Percentiles rank a stretch among this genome's conserved stretches.
Evolutionary conservation across 768 basidiomycete species (phyloP).

Genomic region (Naganishia friedmannii): DNA sequence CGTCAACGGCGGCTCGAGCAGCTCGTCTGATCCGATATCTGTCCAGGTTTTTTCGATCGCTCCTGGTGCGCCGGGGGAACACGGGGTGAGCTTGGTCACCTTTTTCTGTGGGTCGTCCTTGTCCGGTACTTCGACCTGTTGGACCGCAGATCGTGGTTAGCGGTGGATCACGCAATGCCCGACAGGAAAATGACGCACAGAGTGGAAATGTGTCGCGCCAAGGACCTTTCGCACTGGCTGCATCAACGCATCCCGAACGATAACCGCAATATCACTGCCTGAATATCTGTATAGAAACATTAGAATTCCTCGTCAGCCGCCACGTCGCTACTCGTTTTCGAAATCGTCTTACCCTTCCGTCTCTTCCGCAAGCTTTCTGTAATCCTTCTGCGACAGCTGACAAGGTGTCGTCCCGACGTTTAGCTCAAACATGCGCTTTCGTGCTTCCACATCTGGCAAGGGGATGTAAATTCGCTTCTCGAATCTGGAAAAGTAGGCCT

Average conservation of each 20-base stretch:
- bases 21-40: constrained; percentile 78
- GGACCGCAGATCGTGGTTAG: too few relatives aligned
- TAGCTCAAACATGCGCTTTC: constrained; percentile 92
- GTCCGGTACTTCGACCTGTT: constrained; percentile 37
- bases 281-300: constrained; percentile 63
- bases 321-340: not conserved
- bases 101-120: constrained; percentile 42
- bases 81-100: constrained; percentile 75
- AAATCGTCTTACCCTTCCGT: constrained; percentile 68
- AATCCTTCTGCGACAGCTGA: constrained; percentile 73
- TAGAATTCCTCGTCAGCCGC: not conserved
- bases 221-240: constrained; percentile 96
- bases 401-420: constrained; percentile 92
- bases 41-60: constrained; percentile 87
- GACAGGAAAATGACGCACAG: constrained; percentile 54
- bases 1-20: constrained; percentile 80
- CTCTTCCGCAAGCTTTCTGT: constrained; percentile 70
- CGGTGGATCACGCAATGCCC: not conserved
- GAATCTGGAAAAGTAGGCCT: constrained; percentile 59
- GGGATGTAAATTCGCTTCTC: constrained; percentile 99
- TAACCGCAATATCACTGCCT: constrained; percentile 88
- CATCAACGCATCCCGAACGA: constrained; percentile 96
- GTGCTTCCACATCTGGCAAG: constrained; percentile 85
- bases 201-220: constrained; percentile 90
- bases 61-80: constrained; percentile 84